These are phyloP conservation scores for Trichoderma sp. DNA, from an alignment of 2,329 filamentous ascomycete species.

Conservation along the genomic window DNA sequence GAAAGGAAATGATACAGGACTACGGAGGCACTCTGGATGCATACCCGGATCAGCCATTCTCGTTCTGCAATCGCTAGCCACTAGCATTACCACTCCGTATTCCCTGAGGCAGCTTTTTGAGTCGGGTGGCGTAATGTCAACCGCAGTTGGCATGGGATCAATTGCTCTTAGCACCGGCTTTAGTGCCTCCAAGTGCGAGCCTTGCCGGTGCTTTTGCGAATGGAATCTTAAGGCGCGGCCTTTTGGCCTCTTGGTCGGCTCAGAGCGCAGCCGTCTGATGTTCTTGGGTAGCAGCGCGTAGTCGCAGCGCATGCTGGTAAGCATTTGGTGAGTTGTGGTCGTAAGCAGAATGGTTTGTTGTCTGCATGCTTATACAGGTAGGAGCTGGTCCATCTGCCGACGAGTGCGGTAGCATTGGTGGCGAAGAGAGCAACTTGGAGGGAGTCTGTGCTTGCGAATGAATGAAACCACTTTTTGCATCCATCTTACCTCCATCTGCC, in stretches of 20 bases:
- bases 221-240: background rate
- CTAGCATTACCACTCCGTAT: background rate
- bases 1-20: background rate
- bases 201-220: background rate
- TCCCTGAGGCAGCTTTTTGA: background rate
- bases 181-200: background rate
- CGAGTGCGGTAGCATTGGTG: background rate
- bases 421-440: background rate
- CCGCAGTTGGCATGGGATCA: background rate
- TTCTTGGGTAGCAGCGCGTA: constrained; percentile 3
- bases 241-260: background rate
- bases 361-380: background rate
- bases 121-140: background rate
- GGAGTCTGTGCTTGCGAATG: background rate
- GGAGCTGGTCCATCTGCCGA: background rate
- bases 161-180: background rate
- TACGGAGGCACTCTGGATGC: background rate
- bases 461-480: background rate
- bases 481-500: background rate
- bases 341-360: background rate
- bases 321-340: background rate
- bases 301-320: constrained; percentile 8
- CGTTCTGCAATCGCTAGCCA: background rate
- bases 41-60: background rate
- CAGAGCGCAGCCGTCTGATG: background rate